Base-by-base conservation (phyloP, 2,329 filamentous ascomycete species). In the Cladosporium cucumerinum region DNA sequence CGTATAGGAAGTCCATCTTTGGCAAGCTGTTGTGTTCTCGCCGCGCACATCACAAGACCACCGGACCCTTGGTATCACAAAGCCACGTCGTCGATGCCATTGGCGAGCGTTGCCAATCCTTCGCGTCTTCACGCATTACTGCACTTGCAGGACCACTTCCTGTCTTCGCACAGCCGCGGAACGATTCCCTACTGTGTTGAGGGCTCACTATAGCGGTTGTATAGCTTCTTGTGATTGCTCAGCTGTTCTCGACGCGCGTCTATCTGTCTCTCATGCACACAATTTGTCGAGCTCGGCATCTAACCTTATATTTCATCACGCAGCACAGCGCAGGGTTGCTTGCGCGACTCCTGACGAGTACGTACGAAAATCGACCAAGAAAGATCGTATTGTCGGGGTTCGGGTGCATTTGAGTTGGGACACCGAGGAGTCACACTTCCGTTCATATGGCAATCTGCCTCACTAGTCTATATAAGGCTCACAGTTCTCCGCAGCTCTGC, bases 81-180 rank as follows among this genome's bases (percentile, higher is more conserved):
- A 32, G 28, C 51, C 26, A 32, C 51, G 51, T 28, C 32, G 18
- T 54, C 8, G 26, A 28, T 28, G 23, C 48, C 23, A 51, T 25
- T 51, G 51, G 51, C 26, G 54, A 57, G 30, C 32, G 54, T 57
- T 57, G 54, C 54, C 54, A 57, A 57, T 25, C 11, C 23, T 57
- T 57, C 30, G 30, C 26, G 54, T 57, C 54, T 57, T 57, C 54
- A 57, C 21, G 54, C 8, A 32, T 34, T 34, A 21, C 26, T 21
- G 39, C 39, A n/a, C 18, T 54, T 32, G 28, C 12, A 54, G 26
- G 18, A 21, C 26, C 16, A 30, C 26, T 54, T 28, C 26, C 30
- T 54, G 51, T 16, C 26, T 28, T 52, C 25, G 16, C 51, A 21
- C 11, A 6, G 8, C 39, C 39, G 39, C 39, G 39, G 39, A 46